Conservation (phyloP, 192 early-diverging fungal genomes). For the Bifiguratus adelaidae region DNA sequence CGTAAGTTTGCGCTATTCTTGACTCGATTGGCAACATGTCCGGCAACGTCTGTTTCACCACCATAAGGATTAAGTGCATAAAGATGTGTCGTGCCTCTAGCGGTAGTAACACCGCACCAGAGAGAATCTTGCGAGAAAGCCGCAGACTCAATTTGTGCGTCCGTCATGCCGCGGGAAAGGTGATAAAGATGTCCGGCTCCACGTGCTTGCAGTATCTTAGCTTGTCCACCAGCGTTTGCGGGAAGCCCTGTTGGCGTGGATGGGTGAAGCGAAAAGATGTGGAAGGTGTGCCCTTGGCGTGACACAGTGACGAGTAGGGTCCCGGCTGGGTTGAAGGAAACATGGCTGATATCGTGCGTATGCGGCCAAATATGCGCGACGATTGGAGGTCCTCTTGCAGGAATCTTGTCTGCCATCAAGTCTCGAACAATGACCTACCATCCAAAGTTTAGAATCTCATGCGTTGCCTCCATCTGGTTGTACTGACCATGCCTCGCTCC, state of each 20-base stretch:
- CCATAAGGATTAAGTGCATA: slow-evolving; percentile 58
- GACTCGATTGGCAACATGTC: slow-evolving; percentile 33
- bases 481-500: no score
- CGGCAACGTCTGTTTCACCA: slow-evolving; percentile 39
- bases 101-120: slow-evolving; percentile 67
- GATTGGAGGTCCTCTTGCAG: slow-evolving; percentile 30
- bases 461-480: no score
- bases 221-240: no score
- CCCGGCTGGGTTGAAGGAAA: slow-evolving; percentile 54
- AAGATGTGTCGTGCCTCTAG: slow-evolving; percentile 64
- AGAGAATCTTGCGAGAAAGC: slow-evolving; percentile 57
- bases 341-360: slow-evolving; percentile 45
- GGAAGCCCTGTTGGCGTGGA: slow-evolving; percentile 6
- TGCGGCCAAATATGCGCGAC: slow-evolving; percentile 67
- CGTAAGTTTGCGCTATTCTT: slow-evolving; percentile 9
- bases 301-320: slow-evolving; percentile 62
- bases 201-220: no score
- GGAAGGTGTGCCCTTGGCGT: slow-evolving; percentile 61
- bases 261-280: slow-evolving; percentile 49
- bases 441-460: neutral
- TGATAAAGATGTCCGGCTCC: slow-evolving; percentile 48
- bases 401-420: slow-evolving; percentile 11
- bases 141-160: slow-evolving; percentile 59
- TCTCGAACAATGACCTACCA: slow-evolving; percentile 40
- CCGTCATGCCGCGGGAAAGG: slow-evolving; percentile 69